These are phyloP conservation scores for Triticum timopheevii DNA, from an alignment of 176 grass and related monocot genomes.

Conservation along the genomic window DNA sequence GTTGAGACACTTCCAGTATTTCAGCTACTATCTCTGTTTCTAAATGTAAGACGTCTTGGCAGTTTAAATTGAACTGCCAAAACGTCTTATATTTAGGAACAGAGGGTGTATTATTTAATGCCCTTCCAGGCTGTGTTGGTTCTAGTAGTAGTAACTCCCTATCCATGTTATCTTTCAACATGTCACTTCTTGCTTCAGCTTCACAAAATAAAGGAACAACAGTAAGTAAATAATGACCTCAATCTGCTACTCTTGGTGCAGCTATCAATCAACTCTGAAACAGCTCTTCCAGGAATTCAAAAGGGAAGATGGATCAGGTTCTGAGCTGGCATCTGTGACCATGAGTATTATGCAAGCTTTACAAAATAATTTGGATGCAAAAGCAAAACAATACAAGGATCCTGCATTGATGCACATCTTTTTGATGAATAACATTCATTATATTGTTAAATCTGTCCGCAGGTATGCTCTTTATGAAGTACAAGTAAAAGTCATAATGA, in stretches of 20 bases:
- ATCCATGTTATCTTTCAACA: background rate
- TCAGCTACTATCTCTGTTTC: background rate
- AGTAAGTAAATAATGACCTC: constrained; percentile 4
- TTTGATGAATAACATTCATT: constrained; percentile 98
- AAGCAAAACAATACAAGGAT: constrained; percentile 97
- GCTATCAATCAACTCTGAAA: constrained; percentile 91
- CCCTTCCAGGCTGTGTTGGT: background rate
- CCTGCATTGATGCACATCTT: constrained; percentile 79
- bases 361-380: constrained; percentile 87
- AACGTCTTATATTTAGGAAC: no score
- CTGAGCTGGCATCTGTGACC: constrained; percentile 77
- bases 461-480: constrained; percentile 52
- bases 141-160: background rate
- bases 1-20: background rate
- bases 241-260: constrained; percentile 37
- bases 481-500: constrained; percentile 20
- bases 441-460: constrained; percentile 87
- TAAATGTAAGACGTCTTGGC: no score
- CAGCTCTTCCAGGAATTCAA: constrained; percentile 92
- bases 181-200: background rate
- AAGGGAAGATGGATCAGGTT: constrained; percentile 75
- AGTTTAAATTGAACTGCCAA: no score
- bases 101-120: no score
- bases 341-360: constrained; percentile 97
- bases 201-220: background rate